A percentile compares a stretch with the other conserved stretches of the same genome.
These are phyloP conservation scores for Paecilomyces variotii DNA, from an alignment of 2,329 filamentous ascomycete species.

Conservation along the genomic window DNA sequence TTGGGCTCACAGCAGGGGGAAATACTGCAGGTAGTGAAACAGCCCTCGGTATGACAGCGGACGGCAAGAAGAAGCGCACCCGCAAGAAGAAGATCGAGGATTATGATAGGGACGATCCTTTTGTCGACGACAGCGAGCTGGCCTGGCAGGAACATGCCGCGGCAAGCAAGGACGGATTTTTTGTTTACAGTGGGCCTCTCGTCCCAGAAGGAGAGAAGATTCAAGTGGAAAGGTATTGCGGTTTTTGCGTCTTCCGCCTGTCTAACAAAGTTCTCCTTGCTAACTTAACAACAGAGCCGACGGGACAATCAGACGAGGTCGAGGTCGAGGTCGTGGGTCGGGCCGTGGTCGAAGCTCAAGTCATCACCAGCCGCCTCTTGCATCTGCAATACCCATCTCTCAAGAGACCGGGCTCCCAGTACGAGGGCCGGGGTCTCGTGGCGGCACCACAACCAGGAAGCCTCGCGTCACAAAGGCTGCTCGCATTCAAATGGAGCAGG, in stretches of 20 bases:
- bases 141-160: constrained; percentile 94
- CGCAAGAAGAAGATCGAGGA: constrained; percentile 64
- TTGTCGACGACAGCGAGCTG: constrained; percentile 84
- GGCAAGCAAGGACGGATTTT: constrained; percentile 92
- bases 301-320: constrained; percentile 58
- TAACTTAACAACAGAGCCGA: constrained; percentile 51
- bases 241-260: constrained; percentile 6
- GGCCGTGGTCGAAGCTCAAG: constrained; percentile 47
- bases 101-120: constrained; percentile 60
- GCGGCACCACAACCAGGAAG: constrained; percentile 66
- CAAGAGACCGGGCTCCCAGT: constrained; percentile 79
- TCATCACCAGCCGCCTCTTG: constrained; percentile 63
- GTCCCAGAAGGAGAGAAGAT: constrained; percentile 79
- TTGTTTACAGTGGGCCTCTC: constrained; percentile 90
- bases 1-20: constrained; percentile 31
- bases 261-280: constrained; percentile 25
- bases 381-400: constrained; percentile 77
- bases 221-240: constrained; percentile 50
- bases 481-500: constrained; percentile 68
- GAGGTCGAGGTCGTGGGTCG: constrained; percentile 47
- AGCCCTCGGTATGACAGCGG: constrained; percentile 45
- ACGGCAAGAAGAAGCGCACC: constrained; percentile 59
- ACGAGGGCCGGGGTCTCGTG: constrained; percentile 61
- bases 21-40: constrained; percentile 53
- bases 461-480: constrained; percentile 81